Base-by-base conservation (phyloP, 2,329 filamentous ascomycete genomes). In the Aspergillus oerlinghausenensis region DNA sequence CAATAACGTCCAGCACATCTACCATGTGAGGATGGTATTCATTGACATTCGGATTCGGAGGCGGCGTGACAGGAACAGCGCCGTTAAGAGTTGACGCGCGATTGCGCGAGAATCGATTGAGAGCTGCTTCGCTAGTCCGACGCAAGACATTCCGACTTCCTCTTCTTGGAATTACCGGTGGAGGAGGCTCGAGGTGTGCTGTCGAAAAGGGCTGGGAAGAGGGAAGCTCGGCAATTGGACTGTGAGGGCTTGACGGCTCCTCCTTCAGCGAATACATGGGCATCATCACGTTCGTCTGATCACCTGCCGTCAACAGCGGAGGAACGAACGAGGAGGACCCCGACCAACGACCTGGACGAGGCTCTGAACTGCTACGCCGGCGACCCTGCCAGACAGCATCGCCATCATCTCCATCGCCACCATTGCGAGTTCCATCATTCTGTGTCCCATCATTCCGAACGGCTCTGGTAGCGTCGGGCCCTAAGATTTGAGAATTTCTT, bases 1-100 rank as follows among this genome's bases (percentile, higher is more conserved):
- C 86, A 61, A 90, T 79, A 32, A 88, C 82, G 73, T 89, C 87
- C 51, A 90, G 74, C 17, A 89, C 74, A 70, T 89, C 85, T 6
- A 89, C 86, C 61, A 89, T 77, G 61, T 83, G 80, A 10, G 81
- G 73, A 26, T 84, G 82, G 65, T 88, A 88, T 59, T 88, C 81
- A 49, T 71, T 61, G 52, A 55, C 53, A 43, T 26, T 10, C 35
- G 25, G 49, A 40, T 3, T 59, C 55, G 26, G 57, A 47, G 43
- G 43, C 43, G 43, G 43, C 43, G 43, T 23, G 21, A 47, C 55
- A 25, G 67, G 62, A 7, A 59, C 43, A 23, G 56, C 52, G 11
- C 67, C 68, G 23, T 61, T 62, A 1, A 71, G 63, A 10, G 71
- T 73, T 3, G 65, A 64, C 21, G 67, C 72, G 10, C 71, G 72